Conservation (phyloP, 1,139 yeast species). For the Taphrina confusa region DNA sequence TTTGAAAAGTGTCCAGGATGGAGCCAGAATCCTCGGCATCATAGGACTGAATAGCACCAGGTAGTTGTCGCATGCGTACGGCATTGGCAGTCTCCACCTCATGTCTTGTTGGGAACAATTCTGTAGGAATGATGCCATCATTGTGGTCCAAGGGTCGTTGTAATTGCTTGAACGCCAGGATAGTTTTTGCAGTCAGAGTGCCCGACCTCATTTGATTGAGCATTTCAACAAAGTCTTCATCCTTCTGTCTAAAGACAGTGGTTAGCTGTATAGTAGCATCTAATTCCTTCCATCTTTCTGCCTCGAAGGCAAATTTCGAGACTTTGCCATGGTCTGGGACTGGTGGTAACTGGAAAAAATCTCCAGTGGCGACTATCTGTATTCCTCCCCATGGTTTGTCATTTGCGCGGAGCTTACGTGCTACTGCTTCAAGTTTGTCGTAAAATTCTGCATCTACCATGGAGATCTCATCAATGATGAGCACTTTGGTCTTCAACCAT, state of each 20-base stretch:
- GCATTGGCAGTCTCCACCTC: constrained; percentile 84
- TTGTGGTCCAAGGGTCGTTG: constrained; percentile 59
- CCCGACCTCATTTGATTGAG: constrained; percentile 86
- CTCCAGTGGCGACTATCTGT: constrained; percentile 82
- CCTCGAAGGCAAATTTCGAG: constrained; percentile 72
- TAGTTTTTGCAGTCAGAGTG: constrained; percentile 57
- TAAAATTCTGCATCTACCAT: constrained; percentile 80
- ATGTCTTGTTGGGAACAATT: constrained; percentile 73
- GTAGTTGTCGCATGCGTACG: constrained; percentile 55
- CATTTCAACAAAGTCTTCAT: constrained; percentile 79
- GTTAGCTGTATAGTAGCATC: constrained; percentile 66
- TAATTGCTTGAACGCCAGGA: constrained; percentile 57
- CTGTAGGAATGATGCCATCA: constrained; percentile 82
- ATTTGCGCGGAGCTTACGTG: constrained; percentile 56
- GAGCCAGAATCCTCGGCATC: constrained; percentile 66
- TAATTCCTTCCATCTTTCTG: constrained; percentile 71
- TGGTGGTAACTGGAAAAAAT: constrained; percentile 89
- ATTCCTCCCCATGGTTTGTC: constrained; percentile 81
- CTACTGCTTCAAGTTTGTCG: constrained; percentile 69
- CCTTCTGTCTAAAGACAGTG: constrained; percentile 89
- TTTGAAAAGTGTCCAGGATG: constrained; percentile 50
- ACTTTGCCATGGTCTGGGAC: constrained; percentile 53
- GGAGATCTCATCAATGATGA: constrained; percentile 81
- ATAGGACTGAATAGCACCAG: constrained; percentile 55
- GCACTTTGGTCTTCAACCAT: constrained; percentile 65